A percentile compares a stretch with the other conserved stretches of the same genome.
phyloP scores from a whole-genome alignment of 208 protist species.

The Crithidia mellificae region DNA sequence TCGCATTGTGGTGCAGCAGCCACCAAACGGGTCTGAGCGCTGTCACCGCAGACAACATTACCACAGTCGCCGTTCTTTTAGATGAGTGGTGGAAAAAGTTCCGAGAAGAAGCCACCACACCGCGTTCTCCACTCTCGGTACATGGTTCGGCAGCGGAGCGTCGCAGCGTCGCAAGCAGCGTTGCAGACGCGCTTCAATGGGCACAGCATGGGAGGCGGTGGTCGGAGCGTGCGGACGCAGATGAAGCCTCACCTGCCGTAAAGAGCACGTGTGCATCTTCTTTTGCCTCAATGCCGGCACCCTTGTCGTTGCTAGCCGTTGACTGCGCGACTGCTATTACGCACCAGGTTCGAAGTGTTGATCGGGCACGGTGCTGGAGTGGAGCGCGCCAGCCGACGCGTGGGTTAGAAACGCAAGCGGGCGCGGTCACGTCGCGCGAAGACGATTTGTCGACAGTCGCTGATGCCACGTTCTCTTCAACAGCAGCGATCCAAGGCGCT shows the following conservation, averaged over 20 bases:
- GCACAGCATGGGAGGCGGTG: not conserved
- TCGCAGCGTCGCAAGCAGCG: not conserved
- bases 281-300: not conserved
- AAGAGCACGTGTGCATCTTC: not conserved
- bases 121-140: too few species aligned
- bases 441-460: too few species aligned
- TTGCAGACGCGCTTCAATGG: not conserved
- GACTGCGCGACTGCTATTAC: conserved; percentile 17
- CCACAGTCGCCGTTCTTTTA: conserved; percentile 5
- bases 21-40: not conserved
- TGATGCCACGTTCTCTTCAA: too few species aligned
- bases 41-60: not conserved
- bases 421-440: too few species aligned
- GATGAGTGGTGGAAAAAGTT: conserved; percentile 22
- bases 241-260: not conserved
- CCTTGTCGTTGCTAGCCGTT: conserved; percentile 1
- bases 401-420: too few species aligned
- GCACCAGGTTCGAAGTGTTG: conserved; percentile 6
- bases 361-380: conserved; percentile 10
- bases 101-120: not conserved
- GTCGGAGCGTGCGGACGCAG: not conserved
- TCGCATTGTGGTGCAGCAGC: conserved; percentile 21
- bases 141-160: not conserved
- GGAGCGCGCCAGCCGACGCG: too few species aligned
- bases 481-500: too few species aligned